A percentile compares a stretch with the other conserved stretches of the same genome.
Conservation (phyloP, 306 rosid genomes). For the Ormosia emarginata region DNA sequence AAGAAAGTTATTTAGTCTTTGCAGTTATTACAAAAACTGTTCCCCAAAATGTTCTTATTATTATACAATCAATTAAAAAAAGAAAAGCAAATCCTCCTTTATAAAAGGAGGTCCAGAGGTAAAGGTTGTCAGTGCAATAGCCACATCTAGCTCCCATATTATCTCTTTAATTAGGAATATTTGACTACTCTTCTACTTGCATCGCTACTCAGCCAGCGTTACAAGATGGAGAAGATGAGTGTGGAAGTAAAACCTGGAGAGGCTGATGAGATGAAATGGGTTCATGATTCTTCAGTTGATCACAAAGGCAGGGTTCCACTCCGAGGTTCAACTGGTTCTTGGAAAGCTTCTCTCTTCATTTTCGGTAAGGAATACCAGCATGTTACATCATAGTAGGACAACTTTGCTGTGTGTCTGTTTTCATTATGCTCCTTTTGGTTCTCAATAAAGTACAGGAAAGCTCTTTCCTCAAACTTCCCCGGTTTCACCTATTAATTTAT, state of each 20-base stretch:
- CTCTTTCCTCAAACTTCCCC: not conserved
- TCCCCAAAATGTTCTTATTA: not conserved
- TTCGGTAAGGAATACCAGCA: conserved; percentile 36
- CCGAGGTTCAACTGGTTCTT: conserved; percentile 63
- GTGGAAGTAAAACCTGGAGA: not conserved
- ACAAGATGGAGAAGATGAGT: conserved; percentile 35
- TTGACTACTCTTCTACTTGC: not conserved
- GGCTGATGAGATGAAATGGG: conserved; percentile 36
- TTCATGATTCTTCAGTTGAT: conserved; percentile 63
- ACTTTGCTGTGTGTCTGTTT: not conserved
- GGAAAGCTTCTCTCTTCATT: conserved; percentile 68
- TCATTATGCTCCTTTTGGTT: conserved; percentile 2
- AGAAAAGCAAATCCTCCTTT: conserved; percentile 23
- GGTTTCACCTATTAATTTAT: not conserved
- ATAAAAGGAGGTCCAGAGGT: conserved; percentile 36
- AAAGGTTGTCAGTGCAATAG: not conserved
- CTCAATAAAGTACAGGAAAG: not conserved
- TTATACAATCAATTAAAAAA: not conserved
- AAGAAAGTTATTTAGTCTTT: no score
- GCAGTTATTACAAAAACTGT: no score
- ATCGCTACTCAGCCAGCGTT: not conserved
- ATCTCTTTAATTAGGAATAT: not conserved
- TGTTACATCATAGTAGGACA: not conserved
- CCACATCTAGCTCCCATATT: not conserved
- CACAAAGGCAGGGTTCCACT: conserved; percentile 53